Evolutionary conservation across 106 monocot species (phyloP).

Genomic region (Cymbidium sinense): DNA sequence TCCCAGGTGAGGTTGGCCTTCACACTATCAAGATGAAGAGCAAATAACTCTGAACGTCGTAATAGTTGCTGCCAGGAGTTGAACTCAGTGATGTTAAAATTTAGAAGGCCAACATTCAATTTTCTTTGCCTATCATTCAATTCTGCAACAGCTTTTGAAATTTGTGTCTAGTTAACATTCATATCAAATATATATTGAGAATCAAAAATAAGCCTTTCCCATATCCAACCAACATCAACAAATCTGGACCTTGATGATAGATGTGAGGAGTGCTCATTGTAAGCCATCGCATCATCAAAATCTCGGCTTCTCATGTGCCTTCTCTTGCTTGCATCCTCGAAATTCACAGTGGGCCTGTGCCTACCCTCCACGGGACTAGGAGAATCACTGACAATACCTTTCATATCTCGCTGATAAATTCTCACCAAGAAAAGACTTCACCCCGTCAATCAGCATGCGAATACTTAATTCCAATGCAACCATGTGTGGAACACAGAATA

Average conservation of each 20-base stretch:
- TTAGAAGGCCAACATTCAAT: slow-evolving; percentile 49
- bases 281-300: too few relatives aligned
- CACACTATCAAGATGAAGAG: slow-evolving; percentile 31
- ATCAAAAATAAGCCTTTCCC: slow-evolving; percentile 34
- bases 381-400: slow-evolving; percentile 1
- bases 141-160: slow-evolving; percentile 24
- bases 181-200: slow-evolving; percentile 42
- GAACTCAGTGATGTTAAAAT: slow-evolving; percentile 67
- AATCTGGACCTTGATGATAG: slow-evolving; percentile 46
- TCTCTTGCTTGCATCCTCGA: slow-evolving; percentile 40
- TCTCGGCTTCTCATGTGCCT: slow-evolving; percentile 32
- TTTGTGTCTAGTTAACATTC: slow-evolving; percentile 49
- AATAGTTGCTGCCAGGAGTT: slow-evolving; percentile 54
- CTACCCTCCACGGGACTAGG: slow-evolving; percentile 13
- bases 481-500: not conserved
- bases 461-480: not conserved
- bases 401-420: not conserved
- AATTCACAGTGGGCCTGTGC: not conserved
- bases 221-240: slow-evolving; percentile 52
- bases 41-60: slow-evolving; percentile 18
- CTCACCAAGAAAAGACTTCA: not conserved
- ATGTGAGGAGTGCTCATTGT: too few relatives aligned
- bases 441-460: not conserved
- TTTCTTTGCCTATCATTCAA: slow-evolving; percentile 14
- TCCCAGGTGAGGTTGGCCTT: slow-evolving; percentile 60